Evolutionary conservation across 1,284 basidiomycete genomes (phyloP).

Genomic region (Psilocybe mexicana): DNA sequence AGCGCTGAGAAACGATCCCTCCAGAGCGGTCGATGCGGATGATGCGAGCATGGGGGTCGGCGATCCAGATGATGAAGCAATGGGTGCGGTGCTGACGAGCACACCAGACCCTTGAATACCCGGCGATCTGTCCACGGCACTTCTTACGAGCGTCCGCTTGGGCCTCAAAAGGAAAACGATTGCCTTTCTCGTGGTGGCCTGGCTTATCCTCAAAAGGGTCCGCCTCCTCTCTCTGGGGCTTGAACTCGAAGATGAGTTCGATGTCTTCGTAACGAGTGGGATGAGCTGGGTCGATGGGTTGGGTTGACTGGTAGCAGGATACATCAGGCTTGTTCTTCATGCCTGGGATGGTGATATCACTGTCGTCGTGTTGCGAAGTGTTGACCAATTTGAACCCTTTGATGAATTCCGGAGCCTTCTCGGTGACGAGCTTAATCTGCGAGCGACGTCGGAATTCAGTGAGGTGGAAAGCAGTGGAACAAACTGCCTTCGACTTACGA

Average conservation of each 20-base stretch:
- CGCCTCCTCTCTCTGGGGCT: not conserved
- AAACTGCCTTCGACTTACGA: too few species aligned
- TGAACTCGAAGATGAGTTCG: constrained; percentile 1
- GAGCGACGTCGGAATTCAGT: too few species aligned
- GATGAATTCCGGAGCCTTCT: not conserved
- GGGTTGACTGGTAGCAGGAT: not conserved
- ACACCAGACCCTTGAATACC: not conserved
- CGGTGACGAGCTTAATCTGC: not conserved
- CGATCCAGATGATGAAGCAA: constrained; percentile 27
- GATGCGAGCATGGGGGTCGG: constrained; percentile 23
- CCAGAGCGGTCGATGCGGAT: constrained; percentile 33
- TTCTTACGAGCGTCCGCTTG: not conserved
- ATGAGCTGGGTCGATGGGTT: too few species aligned
- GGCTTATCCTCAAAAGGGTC: constrained; percentile 13
- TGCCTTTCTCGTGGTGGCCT: not conserved
- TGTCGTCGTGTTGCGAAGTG: not conserved
- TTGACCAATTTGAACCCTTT: not conserved
- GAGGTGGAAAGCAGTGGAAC: too few species aligned
- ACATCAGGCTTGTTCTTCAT: constrained; percentile 4
- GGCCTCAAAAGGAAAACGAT: not conserved
- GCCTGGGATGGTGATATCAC: not conserved
- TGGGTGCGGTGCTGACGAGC: not conserved
- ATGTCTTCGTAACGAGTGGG: not conserved
- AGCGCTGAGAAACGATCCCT: constrained; percentile 25
- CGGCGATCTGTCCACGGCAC: not conserved